phyloP scores from a whole-genome alignment of 1,139 yeast genomes.

The Kodamaea alishanica region DNA sequence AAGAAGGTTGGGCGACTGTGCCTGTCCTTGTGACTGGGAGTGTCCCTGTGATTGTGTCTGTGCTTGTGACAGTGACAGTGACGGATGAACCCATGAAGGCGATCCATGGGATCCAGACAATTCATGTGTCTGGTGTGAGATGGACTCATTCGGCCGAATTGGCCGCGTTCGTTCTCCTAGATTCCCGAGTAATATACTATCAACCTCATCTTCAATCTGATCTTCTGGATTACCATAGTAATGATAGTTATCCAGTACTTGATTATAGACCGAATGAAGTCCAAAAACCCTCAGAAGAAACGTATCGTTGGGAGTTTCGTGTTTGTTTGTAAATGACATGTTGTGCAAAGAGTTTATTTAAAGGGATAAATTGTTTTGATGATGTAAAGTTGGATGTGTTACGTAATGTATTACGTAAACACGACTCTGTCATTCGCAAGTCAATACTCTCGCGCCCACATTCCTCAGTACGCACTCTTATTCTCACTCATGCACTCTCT shows the following conservation, averaged over 20 bases:
- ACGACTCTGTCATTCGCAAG: no score
- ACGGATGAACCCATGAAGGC: not conserved
- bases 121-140: not conserved
- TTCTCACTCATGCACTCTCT: no score
- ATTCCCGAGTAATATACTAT: conserved; percentile 8
- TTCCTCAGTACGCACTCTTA: no score
- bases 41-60: no score
- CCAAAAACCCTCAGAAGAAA: conserved; percentile 58
- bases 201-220: conserved; percentile 6
- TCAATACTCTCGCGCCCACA: no score
- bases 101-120: no score
- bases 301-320: conserved; percentile 35
- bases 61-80: not conserved
- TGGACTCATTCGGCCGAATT: not conserved
- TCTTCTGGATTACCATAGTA: conserved; percentile 35
- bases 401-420: not conserved
- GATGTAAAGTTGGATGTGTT: not conserved
- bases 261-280: conserved; percentile 47
- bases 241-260: conserved; percentile 36
- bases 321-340: conserved; percentile 3
- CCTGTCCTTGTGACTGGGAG: not conserved
- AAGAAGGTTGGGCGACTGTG: conserved; percentile 14
- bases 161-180: not conserved
- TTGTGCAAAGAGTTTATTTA: conserved; percentile 1
- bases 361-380: not conserved